Conservation (phyloP, 345 rosid species). For the Rhodomyrtus tomentosa region DNA sequence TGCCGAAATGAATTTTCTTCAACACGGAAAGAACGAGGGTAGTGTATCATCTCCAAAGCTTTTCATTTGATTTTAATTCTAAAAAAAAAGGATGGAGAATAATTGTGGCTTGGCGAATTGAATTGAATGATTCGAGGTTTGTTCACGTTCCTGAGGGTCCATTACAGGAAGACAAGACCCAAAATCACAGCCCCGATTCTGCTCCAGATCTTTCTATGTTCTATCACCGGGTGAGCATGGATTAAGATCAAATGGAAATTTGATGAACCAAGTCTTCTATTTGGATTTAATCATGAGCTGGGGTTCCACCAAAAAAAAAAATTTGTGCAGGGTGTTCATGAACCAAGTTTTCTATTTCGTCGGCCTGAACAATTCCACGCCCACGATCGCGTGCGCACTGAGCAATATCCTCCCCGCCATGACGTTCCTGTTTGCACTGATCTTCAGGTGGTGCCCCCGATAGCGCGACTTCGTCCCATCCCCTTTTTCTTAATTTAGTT, state of each 20-base stretch:
- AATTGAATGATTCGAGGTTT: not conserved
- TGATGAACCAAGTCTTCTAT: not conserved
- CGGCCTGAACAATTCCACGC: slow-evolving; percentile 63
- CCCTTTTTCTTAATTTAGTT: too few relatives aligned
- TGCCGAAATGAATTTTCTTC: not conserved
- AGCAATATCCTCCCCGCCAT: slow-evolving; percentile 68
- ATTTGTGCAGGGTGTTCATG: slow-evolving; percentile 48
- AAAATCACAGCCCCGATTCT: slow-evolving; percentile 43
- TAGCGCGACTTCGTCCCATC: not conserved
- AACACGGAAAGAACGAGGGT: not conserved
- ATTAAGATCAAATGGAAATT: too few relatives aligned
- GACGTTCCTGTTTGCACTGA: slow-evolving; percentile 69
- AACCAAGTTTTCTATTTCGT: slow-evolving; percentile 78
- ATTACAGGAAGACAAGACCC: slow-evolving; percentile 69
- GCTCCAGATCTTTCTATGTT: slow-evolving; percentile 58
- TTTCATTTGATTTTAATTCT: not conserved
- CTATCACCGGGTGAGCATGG: slow-evolving; percentile 63
- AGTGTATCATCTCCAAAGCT: not conserved
- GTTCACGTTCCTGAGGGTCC: not conserved
- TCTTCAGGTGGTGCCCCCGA: slow-evolving; percentile 62
- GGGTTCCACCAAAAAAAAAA: not conserved
- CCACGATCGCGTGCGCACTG: slow-evolving; percentile 76
- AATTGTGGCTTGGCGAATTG: too few relatives aligned
- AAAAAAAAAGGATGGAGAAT: too few relatives aligned
- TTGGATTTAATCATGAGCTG: not conserved